These are phyloP conservation scores for Alternaria infectoria DNA, from an alignment of 2,329 filamentous ascomycete genomes.

Conservation along the genomic window DNA sequence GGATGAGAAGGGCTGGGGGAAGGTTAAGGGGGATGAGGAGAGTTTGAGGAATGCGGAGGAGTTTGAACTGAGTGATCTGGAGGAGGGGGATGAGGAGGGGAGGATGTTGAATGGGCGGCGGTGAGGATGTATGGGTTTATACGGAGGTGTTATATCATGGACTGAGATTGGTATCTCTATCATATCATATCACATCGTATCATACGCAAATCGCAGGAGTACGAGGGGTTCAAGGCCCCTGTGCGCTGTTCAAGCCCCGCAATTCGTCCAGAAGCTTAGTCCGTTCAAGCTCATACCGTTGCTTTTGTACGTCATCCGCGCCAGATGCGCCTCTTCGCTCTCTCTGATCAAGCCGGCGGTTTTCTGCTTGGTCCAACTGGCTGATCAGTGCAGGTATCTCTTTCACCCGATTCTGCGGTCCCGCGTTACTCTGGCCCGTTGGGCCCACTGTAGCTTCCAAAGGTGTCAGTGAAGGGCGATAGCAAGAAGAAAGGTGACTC, in stretches of 20 bases:
- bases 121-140: neutral
- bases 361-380: neutral
- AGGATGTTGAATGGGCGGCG: constrained; percentile 30
- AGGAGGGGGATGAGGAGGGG: constrained; percentile 34
- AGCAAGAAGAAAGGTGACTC: no score
- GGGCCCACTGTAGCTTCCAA: no score
- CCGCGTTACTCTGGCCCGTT: no score
- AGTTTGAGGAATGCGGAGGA: constrained; percentile 37
- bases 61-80: constrained; percentile 46
- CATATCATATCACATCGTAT: no score
- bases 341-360: neutral
- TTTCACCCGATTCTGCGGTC: no score
- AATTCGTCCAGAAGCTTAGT: neutral
- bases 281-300: neutral
- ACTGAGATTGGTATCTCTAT: no score
- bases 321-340: neutral
- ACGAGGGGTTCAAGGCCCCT: no score
- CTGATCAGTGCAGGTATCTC: fast-evolving
- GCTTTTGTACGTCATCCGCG: neutral
- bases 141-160: no score
- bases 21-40: constrained; percentile 56
- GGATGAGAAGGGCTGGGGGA: constrained; percentile 44
- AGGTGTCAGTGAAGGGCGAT: fast-evolving
- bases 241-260: neutral
- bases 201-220: no score